Base-by-base conservation (phyloP, 495 filamentous ascomycete genomes). In the Penicillium canariense region DNA sequence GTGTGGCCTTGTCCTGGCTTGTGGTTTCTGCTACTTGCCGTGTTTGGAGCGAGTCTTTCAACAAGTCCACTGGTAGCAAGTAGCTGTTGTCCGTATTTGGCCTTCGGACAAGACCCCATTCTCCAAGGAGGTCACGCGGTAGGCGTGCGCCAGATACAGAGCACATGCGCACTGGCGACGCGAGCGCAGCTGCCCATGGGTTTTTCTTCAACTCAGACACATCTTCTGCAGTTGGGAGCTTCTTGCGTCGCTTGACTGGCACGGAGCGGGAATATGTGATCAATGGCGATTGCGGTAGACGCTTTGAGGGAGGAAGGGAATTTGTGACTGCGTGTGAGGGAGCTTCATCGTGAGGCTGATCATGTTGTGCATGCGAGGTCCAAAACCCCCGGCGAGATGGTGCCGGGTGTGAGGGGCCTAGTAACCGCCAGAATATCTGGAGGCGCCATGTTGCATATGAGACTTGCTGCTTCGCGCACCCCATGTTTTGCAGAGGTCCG, bases 141-240 rank as follows among this genome's bases (percentile, higher is more conserved):
- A 93, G 60, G 2, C 77, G 61, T 1, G 65, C 60, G 0, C 62
- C 63, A 7, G 88, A 87, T n/a, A 83, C 34, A 2, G 68, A 30
- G 66, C 89, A 95, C 55, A 67, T 63, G 27, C 91, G 83, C 14
- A 82, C 34, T 0, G 85, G 84, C 0, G 81, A 83, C 14, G 86
- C 87, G 6, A 96, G 79, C 10, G 86, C 71, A 17, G 66, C 51
- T 4, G 76, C 76, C 74, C 74, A 79, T n/a, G 76, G 73, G 31
- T 79, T 77, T 5, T 65, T 56, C 14, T 28, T 12, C 5, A 79
- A 60, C 3, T 63, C 54, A 6, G 60, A 58, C 14, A 52, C 43
- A 47, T 73, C 84, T 17, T 75, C 73, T 15, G 82, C 77, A 79
- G 57, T 69, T 48, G 63, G 17, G 11, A 36, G 52, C 30, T 28